Evolutionary conservation across 352 stramenopile species (phyloP).

Genomic region (Elongisporangium anandrum): DNA sequence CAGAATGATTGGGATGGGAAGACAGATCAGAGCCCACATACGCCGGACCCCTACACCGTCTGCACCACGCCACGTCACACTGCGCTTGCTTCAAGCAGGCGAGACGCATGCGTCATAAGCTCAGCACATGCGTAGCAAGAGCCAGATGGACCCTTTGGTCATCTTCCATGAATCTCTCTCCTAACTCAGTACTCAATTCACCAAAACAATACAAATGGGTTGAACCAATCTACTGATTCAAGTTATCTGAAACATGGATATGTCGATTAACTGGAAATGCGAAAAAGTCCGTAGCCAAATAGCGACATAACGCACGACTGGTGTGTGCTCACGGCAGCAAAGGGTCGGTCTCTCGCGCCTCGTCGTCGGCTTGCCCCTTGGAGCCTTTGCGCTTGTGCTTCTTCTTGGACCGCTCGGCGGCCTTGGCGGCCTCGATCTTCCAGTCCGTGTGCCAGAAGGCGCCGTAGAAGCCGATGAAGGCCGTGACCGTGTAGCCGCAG

Average conservation of each 20-base stretch:
- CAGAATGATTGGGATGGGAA: not conserved
- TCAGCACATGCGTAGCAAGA: not conserved
- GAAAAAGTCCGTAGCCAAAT: not conserved
- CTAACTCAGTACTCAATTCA: not conserved
- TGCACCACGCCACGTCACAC: not conserved
- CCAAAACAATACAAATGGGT: not conserved
- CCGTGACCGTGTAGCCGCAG: slow-evolving; percentile 71
- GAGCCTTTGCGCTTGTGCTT: slow-evolving; percentile 11
- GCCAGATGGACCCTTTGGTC: not conserved
- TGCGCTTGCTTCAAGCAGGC: not conserved
- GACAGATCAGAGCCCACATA: not conserved
- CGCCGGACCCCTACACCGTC: too few species aligned
- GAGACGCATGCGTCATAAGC: not conserved
- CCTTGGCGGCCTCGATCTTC: slow-evolving; percentile 40
- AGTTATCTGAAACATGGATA: not conserved
- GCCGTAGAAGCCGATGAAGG: slow-evolving; percentile 53
- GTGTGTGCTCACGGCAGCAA: slow-evolving; percentile 12
- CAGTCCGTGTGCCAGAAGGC: slow-evolving; percentile 65
- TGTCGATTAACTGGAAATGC: not conserved
- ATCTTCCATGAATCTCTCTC: not conserved
- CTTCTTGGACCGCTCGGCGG: slow-evolving; percentile 46
- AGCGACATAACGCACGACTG: not conserved
- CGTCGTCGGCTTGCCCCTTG: slow-evolving; percentile 1
- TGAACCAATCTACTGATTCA: not conserved
- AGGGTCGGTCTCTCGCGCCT: slow-evolving; percentile 15